phyloP scores from a whole-genome alignment of 371 early-diverging fungal species.

The Sporodiniella umbellata region DNA sequence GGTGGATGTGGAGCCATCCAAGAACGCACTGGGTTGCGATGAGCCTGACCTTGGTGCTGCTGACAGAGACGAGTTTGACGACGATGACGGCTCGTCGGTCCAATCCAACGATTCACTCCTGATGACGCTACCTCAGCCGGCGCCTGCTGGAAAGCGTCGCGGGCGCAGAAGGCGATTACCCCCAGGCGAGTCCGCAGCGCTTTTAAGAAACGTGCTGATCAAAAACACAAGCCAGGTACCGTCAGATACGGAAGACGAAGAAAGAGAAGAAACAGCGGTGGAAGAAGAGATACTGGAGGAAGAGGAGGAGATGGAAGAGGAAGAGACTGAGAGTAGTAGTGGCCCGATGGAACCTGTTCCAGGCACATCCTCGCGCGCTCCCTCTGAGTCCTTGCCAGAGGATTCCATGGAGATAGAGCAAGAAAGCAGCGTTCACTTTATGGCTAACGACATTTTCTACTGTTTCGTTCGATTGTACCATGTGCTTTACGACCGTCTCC shows the following conservation, averaged over 20 bases:
- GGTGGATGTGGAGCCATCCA: slow-evolving; percentile 27
- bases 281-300: slow-evolving; percentile 9
- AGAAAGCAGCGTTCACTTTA: slow-evolving; percentile 50
- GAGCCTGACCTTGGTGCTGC: slow-evolving; percentile 34
- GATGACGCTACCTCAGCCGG: too few species aligned
- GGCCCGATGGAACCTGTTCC: slow-evolving; percentile 5
- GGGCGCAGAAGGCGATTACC: not conserved
- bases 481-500: slow-evolving; percentile 60
- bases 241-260: slow-evolving; percentile 3
- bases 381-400: too few species aligned
- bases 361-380: too few species aligned
- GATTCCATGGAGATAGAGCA: slow-evolving; percentile 25
- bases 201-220: slow-evolving; percentile 20
- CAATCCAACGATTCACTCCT: slow-evolving; percentile 15
- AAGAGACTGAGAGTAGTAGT: slow-evolving; percentile 5
- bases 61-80: slow-evolving; percentile 24
- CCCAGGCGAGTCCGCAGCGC: slow-evolving; percentile 2
- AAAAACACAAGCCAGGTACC: slow-evolving; percentile 11
- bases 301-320: slow-evolving; percentile 13
- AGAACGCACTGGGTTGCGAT: slow-evolving; percentile 22
- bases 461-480: slow-evolving; percentile 84
- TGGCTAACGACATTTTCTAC: slow-evolving; percentile 77
- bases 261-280: not conserved
- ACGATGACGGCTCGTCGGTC: slow-evolving; percentile 17
- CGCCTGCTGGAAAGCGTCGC: not conserved